Evolutionary conservation across 1,284 basidiomycete genomes (phyloP), one percentile per base, ranked within the genome.

Genomic region (Austroboletus niveus): DNA sequence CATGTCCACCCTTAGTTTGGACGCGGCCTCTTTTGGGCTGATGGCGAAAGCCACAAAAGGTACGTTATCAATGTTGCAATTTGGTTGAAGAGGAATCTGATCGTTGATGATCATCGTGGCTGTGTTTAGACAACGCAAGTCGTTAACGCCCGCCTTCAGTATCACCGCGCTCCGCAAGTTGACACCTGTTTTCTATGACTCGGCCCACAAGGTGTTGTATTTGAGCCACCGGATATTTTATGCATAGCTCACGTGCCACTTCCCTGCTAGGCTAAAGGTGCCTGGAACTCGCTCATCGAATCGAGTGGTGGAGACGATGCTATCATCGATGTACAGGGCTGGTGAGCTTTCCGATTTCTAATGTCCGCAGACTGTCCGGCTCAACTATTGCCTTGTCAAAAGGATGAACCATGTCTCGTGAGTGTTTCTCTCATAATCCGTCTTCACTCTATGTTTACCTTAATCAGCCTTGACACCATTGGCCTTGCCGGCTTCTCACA

Each of bases 401-500:
- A 71, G 78, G 75, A 77, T 78, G 75, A 78, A 78, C 52, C 60
- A 69, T 12, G 62, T 79, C n/a, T 72, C 77, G 77, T 78, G 59
- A 41, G 73, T 1, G 8, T 36, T 42, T 41, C 8, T 30, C n/a
- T 12, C 11, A 12, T 8, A 12, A 0, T 5, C 11, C 17, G 14
- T 12, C 12, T 7, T 34, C 4, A 3, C 22, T 56, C 31, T 9
- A 49, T 9, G 11, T 40, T 40, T 15, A 38, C 31, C 4, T 15
- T 29, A 12, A 12, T 69, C 8, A 53, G 56, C 11, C 47, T 60
- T 10, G 53, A 54, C 11, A 45, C 49, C 12, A 50, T 47, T 27
- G 81, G 24, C 77, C 81, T 45, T 34, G 79, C 80, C 4, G 80
- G 82, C 1, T 84, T 84, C 58, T 77, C 76, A 1, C 79, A 58